Evolutionary conservation across 2,329 filamentous ascomycete genomes (phyloP), one percentile per base, ranked within the genome.

Genomic region (Penicillium sp.): DNA sequence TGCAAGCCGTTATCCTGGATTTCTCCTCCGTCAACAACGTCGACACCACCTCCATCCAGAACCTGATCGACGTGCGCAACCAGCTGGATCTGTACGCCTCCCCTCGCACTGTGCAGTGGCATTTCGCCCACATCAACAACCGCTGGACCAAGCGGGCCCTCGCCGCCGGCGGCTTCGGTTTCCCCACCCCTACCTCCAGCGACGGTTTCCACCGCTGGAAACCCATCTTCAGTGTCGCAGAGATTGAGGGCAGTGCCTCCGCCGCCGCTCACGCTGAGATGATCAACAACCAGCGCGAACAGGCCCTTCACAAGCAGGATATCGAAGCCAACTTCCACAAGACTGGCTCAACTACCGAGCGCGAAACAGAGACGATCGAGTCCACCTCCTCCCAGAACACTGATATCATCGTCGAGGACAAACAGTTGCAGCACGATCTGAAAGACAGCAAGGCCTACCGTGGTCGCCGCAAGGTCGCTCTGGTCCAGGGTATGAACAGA

Each of bases 1-100:
- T 96, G 49, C 91, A 90, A 70, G 92, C 93, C n/a, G 79, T 97
- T 62, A 92, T 97, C 56, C 83, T 97, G 20, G 94, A 97, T 72
- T 96, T 97, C 74, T 92, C 88, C 3, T 89, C 90, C 0, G 92
- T 97, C 61, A 96, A 97, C 76, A 91, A 96, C 63, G 88, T 97
- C 55, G 94, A 97, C 68, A 86, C 96, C 56, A 97, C 94, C 0
- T 95, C 91, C 0, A 84, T 97, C 2, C 94, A 97, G 75, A 88
- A 91, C 65, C 81, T 97, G 37, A 95, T 97, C 67, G 94, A 97
- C 67, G 89, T 97, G 1, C 90, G 93, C 67, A 96, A 96, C 73
- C 92, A 97, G 70, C 85, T 97, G 25, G 93, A 97, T 72, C 82
- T 86, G 20, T 96, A 96, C 69, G 84, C 91, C 1, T 74, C 88